A percentile compares a stretch with the other conserved stretches of the same genome.
These are phyloP conservation scores for Fonsecaea multimorphosa DNA, from an alignment of 2,329 filamentous ascomycete genomes.

Conservation along the genomic window DNA sequence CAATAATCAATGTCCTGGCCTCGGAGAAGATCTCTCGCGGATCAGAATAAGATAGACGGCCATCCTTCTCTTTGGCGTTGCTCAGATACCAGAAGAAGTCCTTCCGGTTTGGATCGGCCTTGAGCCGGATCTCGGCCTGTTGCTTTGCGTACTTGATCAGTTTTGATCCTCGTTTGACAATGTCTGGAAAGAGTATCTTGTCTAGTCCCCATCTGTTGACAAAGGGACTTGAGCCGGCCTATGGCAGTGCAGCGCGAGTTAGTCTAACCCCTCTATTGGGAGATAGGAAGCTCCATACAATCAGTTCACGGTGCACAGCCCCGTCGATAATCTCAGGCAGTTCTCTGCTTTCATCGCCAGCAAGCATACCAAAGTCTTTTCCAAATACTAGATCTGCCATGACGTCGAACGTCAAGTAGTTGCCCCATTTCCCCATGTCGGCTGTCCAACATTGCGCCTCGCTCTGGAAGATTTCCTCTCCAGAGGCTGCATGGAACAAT, in stretches of 20 bases:
- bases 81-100: slow-evolving; percentile 17
- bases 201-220: slow-evolving; percentile 10
- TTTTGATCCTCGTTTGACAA: slow-evolving; percentile 4
- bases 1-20: slow-evolving; percentile 10
- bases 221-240: slow-evolving; percentile 14
- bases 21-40: slow-evolving; percentile 13
- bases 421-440: slow-evolving; percentile 45
- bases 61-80: slow-evolving; percentile 14
- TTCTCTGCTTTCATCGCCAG: slow-evolving; percentile 44
- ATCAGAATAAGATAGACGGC: slow-evolving; percentile 13
- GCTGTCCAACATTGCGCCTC: slow-evolving; percentile 33
- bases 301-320: slow-evolving; percentile 15
- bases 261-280: not conserved
- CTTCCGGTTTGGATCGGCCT: slow-evolving; percentile 6
- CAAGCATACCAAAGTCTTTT: slow-evolving; percentile 49
- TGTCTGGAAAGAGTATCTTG: slow-evolving; percentile 11
- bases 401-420: slow-evolving; percentile 50
- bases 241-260: not conserved
- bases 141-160: slow-evolving; percentile 11
- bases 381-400: slow-evolving; percentile 52
- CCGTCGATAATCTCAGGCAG: slow-evolving; percentile 22
- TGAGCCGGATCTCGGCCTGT: slow-evolving; percentile 1
- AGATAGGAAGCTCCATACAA: not conserved
- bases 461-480: slow-evolving; percentile 20
- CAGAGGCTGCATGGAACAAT: slow-evolving; percentile 29